Evolutionary conservation across 805 yeast species (phyloP), one percentile per base, ranked within the genome.

Genomic region (Babjeviella inositovora): DNA sequence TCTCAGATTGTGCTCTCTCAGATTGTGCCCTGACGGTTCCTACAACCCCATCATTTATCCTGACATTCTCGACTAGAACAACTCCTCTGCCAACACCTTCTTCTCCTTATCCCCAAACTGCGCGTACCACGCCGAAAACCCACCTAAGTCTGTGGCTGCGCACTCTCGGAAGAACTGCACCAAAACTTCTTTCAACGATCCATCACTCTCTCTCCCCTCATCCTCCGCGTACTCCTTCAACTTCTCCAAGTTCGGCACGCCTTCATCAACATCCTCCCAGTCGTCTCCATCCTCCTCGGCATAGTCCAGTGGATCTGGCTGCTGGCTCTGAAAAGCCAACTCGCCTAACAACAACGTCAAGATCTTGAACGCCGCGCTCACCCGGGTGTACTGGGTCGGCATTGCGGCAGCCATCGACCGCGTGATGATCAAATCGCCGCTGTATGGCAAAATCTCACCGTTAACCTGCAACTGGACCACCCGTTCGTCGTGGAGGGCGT

Each of bases 261-360:
- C 77, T 20, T 70, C 79, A 9, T 74, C 82, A 29, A 73, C 50
- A 34, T 76, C 90, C 35, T 79, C 90, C 85, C 90, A 76, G 2
- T 62, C 82, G 12, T 54, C 73, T 8, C 50, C 68, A 18, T 53
- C 64, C 13, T 39, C 57, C n/a, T 43, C 59, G 16, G 37, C 51
- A 9, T 37, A 53, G 23, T 55, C 57, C 12, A 40, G 37, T 1
- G 60, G 49, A 28, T 53, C 55, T 0, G 66, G 62, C 30, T 61
- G 71, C 25, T 54, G 59, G 14, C 57, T 50, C 32, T 80, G 92
- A 33, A 70, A 68, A 13, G 57, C 59, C 23, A 84, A 51, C 41
- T 87, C 97, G 14, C 64, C 53, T 4, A 74, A 42, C 22, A 87
- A 57, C 12, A 85, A 47, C 37, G 75, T 76, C 22, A 82, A 40